These are phyloP conservation scores for Elsinoe necatrix DNA, from an alignment of 2,329 filamentous ascomycete species.

Conservation along the genomic window DNA sequence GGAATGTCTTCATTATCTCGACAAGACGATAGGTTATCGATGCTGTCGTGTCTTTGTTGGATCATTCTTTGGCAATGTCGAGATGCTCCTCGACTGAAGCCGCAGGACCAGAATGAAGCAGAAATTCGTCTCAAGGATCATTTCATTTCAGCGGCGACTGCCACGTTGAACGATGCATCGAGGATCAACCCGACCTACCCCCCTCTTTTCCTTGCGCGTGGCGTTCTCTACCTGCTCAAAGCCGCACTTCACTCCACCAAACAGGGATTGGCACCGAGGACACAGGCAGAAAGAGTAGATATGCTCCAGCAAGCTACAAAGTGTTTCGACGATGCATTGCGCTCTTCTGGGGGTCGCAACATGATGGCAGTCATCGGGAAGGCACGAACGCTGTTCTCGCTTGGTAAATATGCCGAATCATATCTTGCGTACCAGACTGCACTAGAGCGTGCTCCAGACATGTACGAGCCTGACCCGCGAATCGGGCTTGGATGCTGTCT, in stretches of 20 bases:
- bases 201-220: constrained; percentile 81
- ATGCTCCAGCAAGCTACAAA: constrained; percentile 78
- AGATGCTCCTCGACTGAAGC: constrained; percentile 60
- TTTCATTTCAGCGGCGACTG: constrained; percentile 84
- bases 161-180: constrained; percentile 88
- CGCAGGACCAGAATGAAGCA: constrained; percentile 48
- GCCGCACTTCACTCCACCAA: constrained; percentile 78
- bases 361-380: constrained; percentile 89
- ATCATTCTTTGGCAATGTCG: constrained; percentile 83
- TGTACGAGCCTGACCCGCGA: constrained; percentile 87
- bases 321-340: constrained; percentile 87
- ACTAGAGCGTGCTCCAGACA: constrained; percentile 72
- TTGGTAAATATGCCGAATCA: constrained; percentile 78
- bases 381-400: constrained; percentile 74
- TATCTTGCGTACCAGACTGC: constrained; percentile 80
- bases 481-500: constrained; percentile 95
- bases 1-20: constrained; percentile 62
- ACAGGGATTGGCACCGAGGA: constrained; percentile 52
- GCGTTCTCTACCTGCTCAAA: constrained; percentile 77
- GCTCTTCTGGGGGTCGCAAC: constrained; percentile 76
- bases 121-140: constrained; percentile 86
- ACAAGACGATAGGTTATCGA: constrained; percentile 73
- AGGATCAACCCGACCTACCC: constrained; percentile 88
- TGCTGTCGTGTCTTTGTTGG: constrained; percentile 82
- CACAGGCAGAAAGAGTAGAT: constrained; percentile 64